Percentiles rank a stretch among this genome's conserved stretches.
Evolutionary conservation across 129 eudicot species (phyloP).

Genomic region (Pittosporum tobira): DNA sequence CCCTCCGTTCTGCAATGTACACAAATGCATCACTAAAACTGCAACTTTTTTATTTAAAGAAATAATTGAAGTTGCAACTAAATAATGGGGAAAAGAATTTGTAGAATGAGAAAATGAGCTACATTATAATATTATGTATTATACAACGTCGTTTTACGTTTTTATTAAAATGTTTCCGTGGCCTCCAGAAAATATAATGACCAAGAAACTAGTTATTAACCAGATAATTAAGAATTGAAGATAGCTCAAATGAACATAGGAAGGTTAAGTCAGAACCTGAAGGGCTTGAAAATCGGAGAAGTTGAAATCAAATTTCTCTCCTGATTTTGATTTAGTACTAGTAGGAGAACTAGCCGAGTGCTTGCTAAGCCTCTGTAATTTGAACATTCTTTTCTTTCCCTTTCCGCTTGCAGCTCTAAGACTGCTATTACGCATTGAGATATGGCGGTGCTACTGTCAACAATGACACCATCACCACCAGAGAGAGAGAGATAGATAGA

Average conservation of each 20-base stretch:
- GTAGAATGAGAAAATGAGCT: no score
- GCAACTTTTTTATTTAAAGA: no score
- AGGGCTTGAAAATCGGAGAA: slow-evolving; percentile 81
- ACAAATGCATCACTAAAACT: no score
- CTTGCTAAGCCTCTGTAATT: slow-evolving; percentile 48
- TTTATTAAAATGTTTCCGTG: no score
- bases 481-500: slow-evolving; percentile 7
- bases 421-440: slow-evolving; percentile 8
- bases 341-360: not conserved
- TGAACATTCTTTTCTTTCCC: slow-evolving; percentile 45
- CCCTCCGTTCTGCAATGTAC: no score
- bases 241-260: not conserved
- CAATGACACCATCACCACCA: slow-evolving; percentile 14
- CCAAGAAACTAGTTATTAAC: no score
- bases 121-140: no score
- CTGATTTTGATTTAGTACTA: slow-evolving; percentile 19
- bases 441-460: slow-evolving; percentile 3
- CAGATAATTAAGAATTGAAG: not conserved
- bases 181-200: no score
- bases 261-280: slow-evolving; percentile 35
- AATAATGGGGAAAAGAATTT: slow-evolving; percentile 1
- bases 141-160: no score
- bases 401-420: slow-evolving; percentile 9
- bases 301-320: slow-evolving; percentile 58
- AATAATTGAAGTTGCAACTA: not conserved